Percentiles rank a stretch among this genome's conserved stretches.
Evolutionary conservation across 176 grass and related monocot species (phyloP).

Genomic region (Musa troglodytarum): DNA sequence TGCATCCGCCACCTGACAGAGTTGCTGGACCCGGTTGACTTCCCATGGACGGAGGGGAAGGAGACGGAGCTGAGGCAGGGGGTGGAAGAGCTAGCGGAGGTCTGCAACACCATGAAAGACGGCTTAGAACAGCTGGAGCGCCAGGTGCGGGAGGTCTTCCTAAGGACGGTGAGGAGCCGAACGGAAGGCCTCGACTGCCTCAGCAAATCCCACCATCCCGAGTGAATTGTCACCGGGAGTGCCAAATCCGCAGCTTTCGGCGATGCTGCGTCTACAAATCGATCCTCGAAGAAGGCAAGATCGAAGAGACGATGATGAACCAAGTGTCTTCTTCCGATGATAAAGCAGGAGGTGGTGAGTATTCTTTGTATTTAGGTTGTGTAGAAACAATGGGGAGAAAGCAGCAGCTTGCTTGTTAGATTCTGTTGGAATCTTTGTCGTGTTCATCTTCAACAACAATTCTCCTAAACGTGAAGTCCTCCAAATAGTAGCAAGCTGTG

Average conservation of each 20-base stretch:
- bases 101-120: constrained; percentile 51
- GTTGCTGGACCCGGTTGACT: constrained; percentile 47
- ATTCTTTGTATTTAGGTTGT: background rate
- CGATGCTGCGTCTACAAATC: no score
- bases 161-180: constrained; percentile 62
- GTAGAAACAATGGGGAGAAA: background rate
- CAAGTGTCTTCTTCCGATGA: background rate
- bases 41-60: constrained; percentile 50
- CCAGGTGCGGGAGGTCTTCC: constrained; percentile 73
- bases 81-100: constrained; percentile 40
- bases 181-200: constrained; percentile 71
- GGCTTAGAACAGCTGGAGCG: constrained; percentile 78
- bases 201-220: constrained; percentile 31
- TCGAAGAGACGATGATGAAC: background rate
- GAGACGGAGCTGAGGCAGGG: constrained; percentile 48
- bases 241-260: background rate
- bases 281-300: background rate
- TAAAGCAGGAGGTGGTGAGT: background rate
- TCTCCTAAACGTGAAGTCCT: background rate
- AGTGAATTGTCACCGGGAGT: constrained; percentile 23
- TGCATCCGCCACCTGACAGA: constrained; percentile 61
- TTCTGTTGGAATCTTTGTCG: background rate
- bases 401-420: background rate
- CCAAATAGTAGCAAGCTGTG: background rate
- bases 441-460: background rate